Base-by-base conservation (phyloP, 176 grass and related monocot species). In the Bothriochloa decipiens region DNA sequence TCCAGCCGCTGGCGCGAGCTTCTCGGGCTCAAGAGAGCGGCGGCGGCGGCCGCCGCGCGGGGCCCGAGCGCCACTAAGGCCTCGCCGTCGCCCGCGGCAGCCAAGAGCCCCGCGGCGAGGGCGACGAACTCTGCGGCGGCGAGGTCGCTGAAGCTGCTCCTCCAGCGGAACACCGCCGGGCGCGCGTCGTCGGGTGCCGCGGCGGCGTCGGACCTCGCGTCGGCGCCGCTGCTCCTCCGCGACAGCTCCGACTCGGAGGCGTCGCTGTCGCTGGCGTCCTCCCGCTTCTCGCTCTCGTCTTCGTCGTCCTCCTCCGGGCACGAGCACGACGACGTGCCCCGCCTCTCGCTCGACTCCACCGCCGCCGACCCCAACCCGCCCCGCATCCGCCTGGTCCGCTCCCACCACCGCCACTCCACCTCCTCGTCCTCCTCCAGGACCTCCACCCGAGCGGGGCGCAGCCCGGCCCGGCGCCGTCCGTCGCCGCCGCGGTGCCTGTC, bases 1-100 rank as follows among this genome's bases (percentile, higher is more conserved):
- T 91, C 93, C 2, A 95, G 91, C 77, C 93, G 93, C 80, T 98
- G 96, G 96, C 77, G 93, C 10, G 93, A 95, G 83, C 77, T 98
- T 11, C 96, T 98, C 1, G 91, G 96, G 16, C 85, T 98, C 65
- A 93, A 85, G 82, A 70, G 81, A 20, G 73, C 88, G 0, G 79
- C 80, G 1, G 80, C 52, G 0, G 17, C 47, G 2, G 45, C 47
- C 47, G 49, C 85, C 2, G 72, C 45, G 22, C 65, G 12, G 28
- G 53, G 78, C 78, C 87, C 78, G 46, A 90, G 46, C 71, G 69
- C 83, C 10, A 98, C 80, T 7, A 95, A 83, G 77, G 47, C 84
- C 14, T 79, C 85, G 16, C 46, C 72, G 0, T 1, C 82, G 9
- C 8, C 57, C 0, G 7, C 70, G 13, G 22, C 60, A 13, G 46